phyloP scores from a whole-genome alignment of 208 protist genomes.

The Entamoeba histolytica region DNA sequence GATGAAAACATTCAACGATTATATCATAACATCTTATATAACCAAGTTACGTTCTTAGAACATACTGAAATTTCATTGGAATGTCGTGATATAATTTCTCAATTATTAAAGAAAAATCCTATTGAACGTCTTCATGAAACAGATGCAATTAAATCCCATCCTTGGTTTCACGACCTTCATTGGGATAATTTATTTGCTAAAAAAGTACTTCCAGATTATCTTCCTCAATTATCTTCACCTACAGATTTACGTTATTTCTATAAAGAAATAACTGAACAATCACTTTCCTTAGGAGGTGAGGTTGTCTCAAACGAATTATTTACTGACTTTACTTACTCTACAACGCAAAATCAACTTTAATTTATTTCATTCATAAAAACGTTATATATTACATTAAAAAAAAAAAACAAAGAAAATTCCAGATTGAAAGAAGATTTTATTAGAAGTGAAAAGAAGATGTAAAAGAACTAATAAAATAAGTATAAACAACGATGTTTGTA shows the following conservation, averaged over 20 bases:
- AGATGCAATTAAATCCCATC: conserved; percentile 66
- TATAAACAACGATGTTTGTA: not conserved
- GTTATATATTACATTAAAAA: too few species aligned
- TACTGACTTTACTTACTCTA: not conserved
- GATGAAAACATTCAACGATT: not conserved
- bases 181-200: conserved; percentile 43
- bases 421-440: too few species aligned
- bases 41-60: not conserved
- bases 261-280: not conserved
- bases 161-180: conserved; percentile 72
- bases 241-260: not conserved
- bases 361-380: too few species aligned
- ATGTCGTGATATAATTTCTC: not conserved
- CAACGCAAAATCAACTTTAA: not conserved
- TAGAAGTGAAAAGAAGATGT: too few species aligned
- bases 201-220: not conserved
- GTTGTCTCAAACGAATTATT: not conserved
- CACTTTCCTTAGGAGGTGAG: not conserved
- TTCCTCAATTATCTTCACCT: not conserved
- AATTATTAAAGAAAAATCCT: not conserved
- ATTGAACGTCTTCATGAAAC: not conserved
- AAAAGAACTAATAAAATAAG: too few species aligned
- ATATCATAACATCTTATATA: not conserved
- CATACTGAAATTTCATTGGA: not conserved
- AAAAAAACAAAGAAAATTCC: too few species aligned